Base-by-base conservation (phyloP, 83 land plant species). In the Picea engelmannii region DNA sequence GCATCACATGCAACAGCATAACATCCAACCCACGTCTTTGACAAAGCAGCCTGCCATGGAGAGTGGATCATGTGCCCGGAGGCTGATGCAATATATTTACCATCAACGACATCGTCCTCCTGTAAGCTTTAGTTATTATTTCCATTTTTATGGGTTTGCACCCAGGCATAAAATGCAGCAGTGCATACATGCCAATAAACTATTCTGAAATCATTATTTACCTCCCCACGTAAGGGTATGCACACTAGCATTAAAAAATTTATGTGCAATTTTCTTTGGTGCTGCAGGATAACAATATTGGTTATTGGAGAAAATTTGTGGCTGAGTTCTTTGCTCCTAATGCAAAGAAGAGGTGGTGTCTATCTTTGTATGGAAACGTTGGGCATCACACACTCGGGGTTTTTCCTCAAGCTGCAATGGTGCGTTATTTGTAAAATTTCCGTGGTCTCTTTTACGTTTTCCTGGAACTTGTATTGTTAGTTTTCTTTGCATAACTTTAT, bases 311-410 rank as follows among this genome's bases (percentile, higher is more conserved):
- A 76, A 94, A 90, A 66, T 94, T 97, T 90, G 93, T 93, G 38
- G 90, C 86, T 1, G 96, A 97, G 76, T 97, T 93, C 73, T 97
- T 93, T 86, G 91, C 95, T 61, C 96, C 96, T 63, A 83, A 88
- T 38, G 95, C 98, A 63, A 93, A 91, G 87, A 93, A 95, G 82
- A 92, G 96, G 58, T 97, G 96, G 99, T 97, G 98, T 82, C 78
- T 97, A 23, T 95, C 98, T 6, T 40, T 80, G 71, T 97, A 95
- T 83, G 94, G 93, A 44, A 91, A 87, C 87, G 52, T 61, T 79
- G 80, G 80, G 18, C 86, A 87, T 38, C 84, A 88, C 60, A 82
- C 88, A n/a, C 86, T 88, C 21, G 90, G 92, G 73, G 90, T 84
- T 78, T 92, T 90, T 47, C 95, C 91, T 21, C 95, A 86, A 69